Percentiles rank a stretch among this genome's conserved stretches.
These are phyloP conservation scores for Achlya hypogyna DNA, from an alignment of 352 stramenopile genomes.

Conservation along the genomic window DNA sequence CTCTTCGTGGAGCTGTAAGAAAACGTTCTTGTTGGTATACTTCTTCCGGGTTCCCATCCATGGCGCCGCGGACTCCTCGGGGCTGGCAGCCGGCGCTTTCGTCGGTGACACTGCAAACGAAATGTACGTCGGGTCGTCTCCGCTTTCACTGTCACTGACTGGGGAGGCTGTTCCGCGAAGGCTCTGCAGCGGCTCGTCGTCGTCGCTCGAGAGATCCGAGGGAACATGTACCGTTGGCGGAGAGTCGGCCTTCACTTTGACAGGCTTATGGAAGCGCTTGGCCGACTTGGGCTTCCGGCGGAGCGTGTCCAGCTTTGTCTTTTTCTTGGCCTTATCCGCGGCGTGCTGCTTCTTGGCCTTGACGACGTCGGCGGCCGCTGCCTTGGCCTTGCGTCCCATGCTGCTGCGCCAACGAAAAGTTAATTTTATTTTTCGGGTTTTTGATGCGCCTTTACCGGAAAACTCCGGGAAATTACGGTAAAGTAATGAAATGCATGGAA, in stretches of 20 bases:
- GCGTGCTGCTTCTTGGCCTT: conserved; percentile 17
- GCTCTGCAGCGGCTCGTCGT: neutral
- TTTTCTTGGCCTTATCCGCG: conserved; percentile 13
- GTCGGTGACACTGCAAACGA: neutral
- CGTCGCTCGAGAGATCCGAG: neutral
- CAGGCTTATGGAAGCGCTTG: conserved; percentile 13
- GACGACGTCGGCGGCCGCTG: neutral
- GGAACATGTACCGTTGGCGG: conserved; percentile 1
- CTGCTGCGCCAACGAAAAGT: neutral
- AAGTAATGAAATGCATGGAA: no score
- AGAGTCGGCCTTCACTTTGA: neutral
- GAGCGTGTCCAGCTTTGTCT: conserved; percentile 16
- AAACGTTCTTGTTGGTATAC: conserved; percentile 59
- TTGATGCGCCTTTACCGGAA: neutral
- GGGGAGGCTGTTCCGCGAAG: no score
- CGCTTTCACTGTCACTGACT: no score
- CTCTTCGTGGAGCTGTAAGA: conserved; percentile 91
- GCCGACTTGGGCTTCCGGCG: neutral
- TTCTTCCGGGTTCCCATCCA: conserved; percentile 53
- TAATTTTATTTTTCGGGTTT: neutral
- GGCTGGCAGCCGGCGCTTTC: neutral
- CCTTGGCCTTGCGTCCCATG: neutral
- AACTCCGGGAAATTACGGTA: no score
- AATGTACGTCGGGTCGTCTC: conserved; percentile 8
- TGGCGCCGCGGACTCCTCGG: conserved; percentile 18